Evolutionary conservation across 1,284 basidiomycete species (phyloP).

Genomic region (Heterobasidion annosum): DNA sequence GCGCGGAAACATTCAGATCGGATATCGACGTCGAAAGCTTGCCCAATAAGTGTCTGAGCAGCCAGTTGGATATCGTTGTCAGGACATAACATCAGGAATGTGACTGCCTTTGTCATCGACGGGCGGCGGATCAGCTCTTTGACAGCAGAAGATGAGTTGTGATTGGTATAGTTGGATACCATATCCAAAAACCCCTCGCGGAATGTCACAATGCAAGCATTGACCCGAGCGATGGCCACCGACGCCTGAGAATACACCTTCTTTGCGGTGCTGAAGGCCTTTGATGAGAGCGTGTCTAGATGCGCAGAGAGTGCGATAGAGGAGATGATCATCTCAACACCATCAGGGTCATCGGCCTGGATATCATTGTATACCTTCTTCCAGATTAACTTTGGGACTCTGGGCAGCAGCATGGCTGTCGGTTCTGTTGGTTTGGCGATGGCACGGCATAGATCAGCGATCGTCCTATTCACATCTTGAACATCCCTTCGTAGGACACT

Average conservation of each 20-base stretch:
- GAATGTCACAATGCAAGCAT: constrained; percentile 44
- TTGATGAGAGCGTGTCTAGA: constrained; percentile 50
- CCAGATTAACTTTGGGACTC: constrained; percentile 60
- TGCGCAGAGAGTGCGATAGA: constrained; percentile 54
- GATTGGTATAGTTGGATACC: constrained; percentile 55
- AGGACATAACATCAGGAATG: constrained; percentile 74
- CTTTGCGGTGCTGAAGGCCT: constrained; percentile 35
- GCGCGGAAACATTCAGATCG: constrained; percentile 81
- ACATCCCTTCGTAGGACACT: constrained; percentile 36
- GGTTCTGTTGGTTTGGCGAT: constrained; percentile 20
- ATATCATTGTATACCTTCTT: constrained; percentile 51
- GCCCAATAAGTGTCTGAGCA: constrained; percentile 67
- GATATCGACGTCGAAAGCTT: constrained; percentile 79
- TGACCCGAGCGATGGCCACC: constrained; percentile 41
- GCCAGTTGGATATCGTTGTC: constrained; percentile 63
- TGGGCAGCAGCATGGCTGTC: constrained; percentile 16
- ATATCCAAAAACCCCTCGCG: constrained; percentile 54
- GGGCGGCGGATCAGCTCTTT: constrained; percentile 42
- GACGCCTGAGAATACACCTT: constrained; percentile 17
- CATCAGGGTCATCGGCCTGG: constrained; percentile 47
- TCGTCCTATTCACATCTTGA: constrained; percentile 26
- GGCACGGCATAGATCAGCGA: constrained; percentile 29
- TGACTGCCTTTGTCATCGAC: constrained; percentile 46
- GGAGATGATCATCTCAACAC: constrained; percentile 46
- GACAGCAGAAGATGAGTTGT: constrained; percentile 39